A percentile compares a stretch with the other conserved stretches of the same genome.
Evolutionary conservation across 805 yeast species (phyloP).

Genomic region (Wickerhamomyces alni): DNA sequence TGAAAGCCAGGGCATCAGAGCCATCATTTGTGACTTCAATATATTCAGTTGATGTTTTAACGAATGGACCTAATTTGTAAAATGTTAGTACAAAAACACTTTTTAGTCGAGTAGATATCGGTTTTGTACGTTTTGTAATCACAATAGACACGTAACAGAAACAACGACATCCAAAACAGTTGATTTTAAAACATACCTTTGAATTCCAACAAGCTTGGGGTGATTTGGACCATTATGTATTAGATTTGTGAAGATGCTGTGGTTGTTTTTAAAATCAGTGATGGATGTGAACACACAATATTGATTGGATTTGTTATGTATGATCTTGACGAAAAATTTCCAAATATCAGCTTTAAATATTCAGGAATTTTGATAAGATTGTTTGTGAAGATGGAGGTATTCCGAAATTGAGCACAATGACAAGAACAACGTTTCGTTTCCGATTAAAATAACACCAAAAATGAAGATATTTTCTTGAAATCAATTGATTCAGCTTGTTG

Average conservation of each 20-base stretch:
- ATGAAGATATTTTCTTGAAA: background rate
- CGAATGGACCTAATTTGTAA: constrained; percentile 55
- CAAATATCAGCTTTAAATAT: no score
- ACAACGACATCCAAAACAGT: no score
- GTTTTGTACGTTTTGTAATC: background rate
- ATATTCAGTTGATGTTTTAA: constrained; percentile 60
- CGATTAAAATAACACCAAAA: background rate
- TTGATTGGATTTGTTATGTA: no score
- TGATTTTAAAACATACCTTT: constrained; percentile 75
- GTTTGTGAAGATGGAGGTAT: no score
- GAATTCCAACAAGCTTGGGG: constrained; percentile 70
- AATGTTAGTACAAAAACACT: constrained; percentile 3
- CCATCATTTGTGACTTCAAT: constrained; percentile 50
- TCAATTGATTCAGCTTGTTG: constrained; percentile 20
- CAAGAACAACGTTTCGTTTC: background rate
- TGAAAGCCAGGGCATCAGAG: constrained; percentile 67
- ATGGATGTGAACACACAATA: no score
- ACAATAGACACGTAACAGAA: background rate
- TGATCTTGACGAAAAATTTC: no score
- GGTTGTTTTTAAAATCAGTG: no score
- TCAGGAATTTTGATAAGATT: no score
- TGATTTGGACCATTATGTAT: constrained; percentile 45
- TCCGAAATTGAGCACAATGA: no score
- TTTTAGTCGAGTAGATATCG: no score
- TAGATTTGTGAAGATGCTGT: background rate